A percentile compares a stretch with the other conserved stretches of the same genome.
These are phyloP conservation scores for Alternaria sp. DNA, from an alignment of 2,329 filamentous ascomycete species.

Conservation along the genomic window DNA sequence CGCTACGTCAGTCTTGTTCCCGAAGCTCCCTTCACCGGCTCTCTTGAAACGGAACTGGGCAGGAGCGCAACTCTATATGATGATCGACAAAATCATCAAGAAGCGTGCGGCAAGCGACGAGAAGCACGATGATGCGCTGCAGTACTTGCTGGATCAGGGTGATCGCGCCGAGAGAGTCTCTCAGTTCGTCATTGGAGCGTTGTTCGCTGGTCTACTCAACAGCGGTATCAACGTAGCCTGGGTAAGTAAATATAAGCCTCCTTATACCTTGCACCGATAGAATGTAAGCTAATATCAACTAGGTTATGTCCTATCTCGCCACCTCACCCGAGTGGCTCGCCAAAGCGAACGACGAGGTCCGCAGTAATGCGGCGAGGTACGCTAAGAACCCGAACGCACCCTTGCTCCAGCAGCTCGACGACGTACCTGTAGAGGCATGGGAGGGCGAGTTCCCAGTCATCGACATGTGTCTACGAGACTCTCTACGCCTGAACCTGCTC, in stretches of 20 bases:
- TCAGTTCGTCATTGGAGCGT: constrained; percentile 58
- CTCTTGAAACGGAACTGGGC: constrained; percentile 54
- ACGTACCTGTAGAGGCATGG: constrained; percentile 61
- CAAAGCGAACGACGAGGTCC: constrained; percentile 56
- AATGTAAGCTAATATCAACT: not conserved
- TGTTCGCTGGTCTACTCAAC: constrained; percentile 66
- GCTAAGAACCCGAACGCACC: constrained; percentile 44
- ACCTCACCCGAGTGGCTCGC: constrained; percentile 53
- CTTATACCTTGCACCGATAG: not conserved
- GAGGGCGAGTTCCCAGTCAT: constrained; percentile 61
- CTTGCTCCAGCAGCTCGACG: constrained; percentile 48
- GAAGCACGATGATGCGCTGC: constrained; percentile 58
- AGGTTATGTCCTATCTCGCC: constrained; percentile 35
- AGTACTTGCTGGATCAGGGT: constrained; percentile 60
- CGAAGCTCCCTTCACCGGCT: constrained; percentile 56
- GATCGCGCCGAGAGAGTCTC: constrained; percentile 55
- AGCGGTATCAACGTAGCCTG: constrained; percentile 62
- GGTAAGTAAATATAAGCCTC: constrained; percentile 34
- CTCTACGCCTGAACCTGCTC: constrained; percentile 58
- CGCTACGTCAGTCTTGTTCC: constrained; percentile 58
- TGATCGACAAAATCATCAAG: constrained; percentile 57
- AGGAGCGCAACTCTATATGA: constrained; percentile 56
- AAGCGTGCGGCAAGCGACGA: constrained; percentile 52
- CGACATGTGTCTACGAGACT: constrained; percentile 60
- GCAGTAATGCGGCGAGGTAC: constrained; percentile 53